These are phyloP conservation scores for Fusarium staphyleae DNA, from an alignment of 2,329 filamentous ascomycete genomes.

Conservation along the genomic window DNA sequence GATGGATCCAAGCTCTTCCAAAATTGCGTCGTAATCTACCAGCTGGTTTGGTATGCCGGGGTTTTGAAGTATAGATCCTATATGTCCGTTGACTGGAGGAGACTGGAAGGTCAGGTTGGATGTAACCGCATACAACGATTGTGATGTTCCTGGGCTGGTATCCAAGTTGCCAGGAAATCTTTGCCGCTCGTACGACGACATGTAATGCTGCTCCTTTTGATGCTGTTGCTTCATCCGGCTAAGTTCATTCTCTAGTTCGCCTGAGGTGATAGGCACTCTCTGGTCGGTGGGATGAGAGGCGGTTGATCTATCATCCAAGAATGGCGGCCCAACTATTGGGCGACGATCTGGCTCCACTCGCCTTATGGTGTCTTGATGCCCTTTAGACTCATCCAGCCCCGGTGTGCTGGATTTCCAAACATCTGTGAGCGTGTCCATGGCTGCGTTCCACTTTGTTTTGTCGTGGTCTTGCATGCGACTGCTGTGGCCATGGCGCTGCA, in stretches of 20 bases:
- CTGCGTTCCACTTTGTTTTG: conserved; percentile 43
- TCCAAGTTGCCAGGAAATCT: conserved; percentile 29
- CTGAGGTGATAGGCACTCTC: conserved; percentile 32
- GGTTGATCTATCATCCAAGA: conserved; percentile 43
- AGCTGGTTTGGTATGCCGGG: conserved; percentile 35
- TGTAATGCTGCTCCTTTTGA: conserved; percentile 30
- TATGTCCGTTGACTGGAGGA: conserved; percentile 29
- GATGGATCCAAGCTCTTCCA: conserved; percentile 60
- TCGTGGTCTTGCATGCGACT: conserved; percentile 47
- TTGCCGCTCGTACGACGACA: conserved; percentile 36
- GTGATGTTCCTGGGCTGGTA: conserved; percentile 31
- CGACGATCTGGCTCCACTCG: conserved; percentile 28
- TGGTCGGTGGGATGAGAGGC: conserved; percentile 36
- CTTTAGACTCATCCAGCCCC: conserved; percentile 31
- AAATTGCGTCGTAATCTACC: conserved; percentile 59
- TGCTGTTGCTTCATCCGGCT: conserved; percentile 34
- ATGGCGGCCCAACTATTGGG: conserved; percentile 29
- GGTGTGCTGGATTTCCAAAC: conserved; percentile 37
- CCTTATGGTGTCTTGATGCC: conserved; percentile 24
- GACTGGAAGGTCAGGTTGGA: conserved; percentile 39
- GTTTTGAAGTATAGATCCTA: conserved; percentile 31
- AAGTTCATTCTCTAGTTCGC: conserved; percentile 36
- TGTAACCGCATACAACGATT: conserved; percentile 36
- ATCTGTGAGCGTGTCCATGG: conserved; percentile 38
- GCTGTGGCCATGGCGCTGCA: conserved; percentile 42